Evolutionary conservation across 2,329 filamentous ascomycete genomes (phyloP).

Genomic region (Neofusicoccum laricinum): DNA sequence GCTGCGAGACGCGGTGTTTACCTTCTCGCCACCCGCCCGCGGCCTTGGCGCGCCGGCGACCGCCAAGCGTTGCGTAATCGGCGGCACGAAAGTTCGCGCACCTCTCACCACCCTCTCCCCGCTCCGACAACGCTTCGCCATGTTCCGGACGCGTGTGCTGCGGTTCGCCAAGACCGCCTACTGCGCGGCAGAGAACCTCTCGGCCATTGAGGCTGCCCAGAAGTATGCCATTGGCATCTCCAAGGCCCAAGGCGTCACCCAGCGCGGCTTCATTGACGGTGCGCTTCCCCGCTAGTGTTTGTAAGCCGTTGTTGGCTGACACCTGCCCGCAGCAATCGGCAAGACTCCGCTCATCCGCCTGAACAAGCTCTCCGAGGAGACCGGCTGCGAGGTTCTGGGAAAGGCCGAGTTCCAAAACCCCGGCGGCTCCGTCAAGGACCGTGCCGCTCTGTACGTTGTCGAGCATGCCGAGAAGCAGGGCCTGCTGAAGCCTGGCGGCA

Average conservation of each 20-base stretch:
- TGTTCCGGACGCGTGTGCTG: slow-evolving; percentile 69
- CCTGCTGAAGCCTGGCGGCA: slow-evolving; percentile 78
- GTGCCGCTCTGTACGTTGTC: slow-evolving; percentile 90
- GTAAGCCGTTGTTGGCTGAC: slow-evolving; percentile 16
- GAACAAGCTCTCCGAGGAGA: slow-evolving; percentile 82
- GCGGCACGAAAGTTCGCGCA: slow-evolving; percentile 12
- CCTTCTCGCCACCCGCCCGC: neutral
- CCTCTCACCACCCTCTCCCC: neutral
- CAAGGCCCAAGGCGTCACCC: slow-evolving; percentile 73
- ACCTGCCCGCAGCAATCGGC: slow-evolving; percentile 71
- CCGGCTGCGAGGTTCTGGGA: slow-evolving; percentile 89
- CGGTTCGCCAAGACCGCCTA: slow-evolving; percentile 64
- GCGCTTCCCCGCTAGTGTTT: slow-evolving; percentile 27
- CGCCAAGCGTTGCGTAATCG: slow-evolving; percentile 12
- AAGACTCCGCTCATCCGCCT: slow-evolving; percentile 94
- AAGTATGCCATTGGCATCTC: slow-evolving; percentile 70
- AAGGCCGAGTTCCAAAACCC: slow-evolving; percentile 99
- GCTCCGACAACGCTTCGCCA: slow-evolving; percentile 34
- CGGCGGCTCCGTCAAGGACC: slow-evolving; percentile 93
- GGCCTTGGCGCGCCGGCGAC: neutral
- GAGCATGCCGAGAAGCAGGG: slow-evolving; percentile 89
- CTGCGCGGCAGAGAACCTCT: slow-evolving; percentile 44
- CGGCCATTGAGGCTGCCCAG: slow-evolving; percentile 49
- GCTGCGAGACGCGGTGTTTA: neutral
- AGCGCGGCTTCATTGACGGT: slow-evolving; percentile 78